Base-by-base conservation (phyloP, 495 filamentous ascomycete species). In the Oidiodendron maius region DNA sequence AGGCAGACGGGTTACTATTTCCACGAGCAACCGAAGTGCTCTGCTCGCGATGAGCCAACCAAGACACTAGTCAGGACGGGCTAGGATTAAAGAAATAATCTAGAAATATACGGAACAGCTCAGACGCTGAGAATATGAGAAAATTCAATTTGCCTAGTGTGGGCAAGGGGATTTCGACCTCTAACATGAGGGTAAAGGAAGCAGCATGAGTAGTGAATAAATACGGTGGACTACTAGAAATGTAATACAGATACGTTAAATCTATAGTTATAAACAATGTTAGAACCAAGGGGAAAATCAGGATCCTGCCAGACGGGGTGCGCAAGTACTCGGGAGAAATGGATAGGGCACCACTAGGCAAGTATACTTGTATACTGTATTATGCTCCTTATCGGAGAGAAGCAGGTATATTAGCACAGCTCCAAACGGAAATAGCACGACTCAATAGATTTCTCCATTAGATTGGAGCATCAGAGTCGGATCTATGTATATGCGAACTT, bases 301-400 rank as follows among this genome's bases (percentile, higher is more conserved):
- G 43, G 25, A 13, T 53, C 18, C 56, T 40, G 43, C n/a, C n/a
- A n/a, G 51, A 58, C 36, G 50, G 51, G 12, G 41, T 63, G 16
- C 56, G 59, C 22, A 63, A 53, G 50, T 53, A 61, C 34, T 53
- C 52, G 17, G 61, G 60, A 55, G 48, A 52, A 48, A 48, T 67
- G 34, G 64, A 65, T 52, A 39, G 42, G 38, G 60, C 51, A 47
- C 63, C 62, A 18, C 62, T 53, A 53, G 62, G 59, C 10, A 62
- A 60, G 46, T 48, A 63, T 50, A 65, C 62, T 15, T 41, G 48
- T 38, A 50, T 59, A 17, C 56, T 3, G 3, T 5, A 40, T 21
- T 11, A 18, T 40, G 12, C 38, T 18, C 23, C 3, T n/a, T 16
- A 17, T 13, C 38, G 3, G 3, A 17, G n/a, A n/a, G n/a, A n/a